Percentiles rank a stretch among this genome's conserved stretches.
phyloP scores from a whole-genome alignment of 2,329 filamentous ascomycete genomes.

The Aspergillus arachidicola region DNA sequence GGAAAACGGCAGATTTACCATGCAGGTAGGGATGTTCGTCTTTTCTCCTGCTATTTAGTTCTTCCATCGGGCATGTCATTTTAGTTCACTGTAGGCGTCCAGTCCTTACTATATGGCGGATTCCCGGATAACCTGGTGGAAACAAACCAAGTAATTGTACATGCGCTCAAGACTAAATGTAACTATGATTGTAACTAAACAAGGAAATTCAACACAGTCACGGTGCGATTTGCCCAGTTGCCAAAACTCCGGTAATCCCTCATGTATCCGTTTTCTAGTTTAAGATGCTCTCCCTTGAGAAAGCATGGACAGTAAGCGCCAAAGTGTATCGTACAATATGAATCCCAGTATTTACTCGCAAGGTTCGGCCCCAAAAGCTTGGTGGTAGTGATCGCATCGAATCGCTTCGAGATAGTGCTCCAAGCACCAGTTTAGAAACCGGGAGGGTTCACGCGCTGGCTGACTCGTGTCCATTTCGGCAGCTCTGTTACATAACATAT shows the following conservation, averaged over 20 bases:
- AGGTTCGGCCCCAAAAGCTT: constrained; percentile 3
- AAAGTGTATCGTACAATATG: constrained; percentile 35
- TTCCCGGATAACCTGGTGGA: background rate
- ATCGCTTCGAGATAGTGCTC: constrained; percentile 3
- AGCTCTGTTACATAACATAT: constrained; percentile 59
- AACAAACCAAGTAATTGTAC: constrained; percentile 10
- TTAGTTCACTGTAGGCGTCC: background rate
- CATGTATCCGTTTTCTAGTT: constrained; percentile 25
- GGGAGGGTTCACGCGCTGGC: constrained; percentile 89
- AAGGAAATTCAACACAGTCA: constrained; percentile 18
- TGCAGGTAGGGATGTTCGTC: constrained; percentile 1
- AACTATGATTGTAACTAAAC: constrained; percentile 28
- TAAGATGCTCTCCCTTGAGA: constrained; percentile 10
- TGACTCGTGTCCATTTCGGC: constrained; percentile 93
- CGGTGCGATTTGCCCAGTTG: constrained; percentile 29
- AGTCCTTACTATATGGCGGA: constrained; percentile 1
- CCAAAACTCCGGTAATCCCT: constrained; percentile 38
- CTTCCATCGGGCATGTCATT: background rate
- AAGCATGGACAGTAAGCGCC: constrained; percentile 8
- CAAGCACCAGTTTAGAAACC: constrained; percentile 68
- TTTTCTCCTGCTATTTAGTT: constrained; percentile 7
- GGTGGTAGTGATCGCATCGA: constrained; percentile 9
- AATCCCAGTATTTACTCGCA: constrained; percentile 12
- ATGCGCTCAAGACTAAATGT: constrained; percentile 24
- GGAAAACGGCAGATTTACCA: constrained; percentile 1